Evolutionary conservation across 495 filamentous ascomycete genomes (phyloP).

Genomic region (Penicillium argentinense): DNA sequence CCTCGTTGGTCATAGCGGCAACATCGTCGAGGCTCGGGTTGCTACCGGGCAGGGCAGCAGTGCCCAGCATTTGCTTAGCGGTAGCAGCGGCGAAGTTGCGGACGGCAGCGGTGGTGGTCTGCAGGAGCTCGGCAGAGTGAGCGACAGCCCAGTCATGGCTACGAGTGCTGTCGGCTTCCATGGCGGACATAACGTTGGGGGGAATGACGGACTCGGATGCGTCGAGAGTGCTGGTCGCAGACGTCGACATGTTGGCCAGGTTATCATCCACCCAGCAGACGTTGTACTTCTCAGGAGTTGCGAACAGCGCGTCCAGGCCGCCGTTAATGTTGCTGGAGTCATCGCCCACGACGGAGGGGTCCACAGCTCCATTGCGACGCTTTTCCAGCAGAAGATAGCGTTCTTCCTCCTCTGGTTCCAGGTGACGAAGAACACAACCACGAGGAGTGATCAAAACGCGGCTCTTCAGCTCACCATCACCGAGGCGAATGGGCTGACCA

Average conservation of each 20-base stretch:
- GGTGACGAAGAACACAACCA: slow-evolving; percentile 72
- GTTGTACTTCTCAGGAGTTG: slow-evolving; percentile 44
- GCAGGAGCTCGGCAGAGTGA: slow-evolving; percentile 43
- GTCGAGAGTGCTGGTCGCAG: slow-evolving; percentile 25
- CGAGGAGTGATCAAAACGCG: slow-evolving; percentile 71
- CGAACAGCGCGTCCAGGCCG: slow-evolving; percentile 44
- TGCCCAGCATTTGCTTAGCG: slow-evolving; percentile 44
- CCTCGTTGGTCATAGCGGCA: slow-evolving; percentile 42
- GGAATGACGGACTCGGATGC: slow-evolving; percentile 27
- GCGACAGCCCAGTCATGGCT: slow-evolving; percentile 46
- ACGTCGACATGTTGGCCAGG: slow-evolving; percentile 21
- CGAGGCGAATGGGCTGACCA: slow-evolving; percentile 42
- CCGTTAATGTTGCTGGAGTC: slow-evolving; percentile 43
- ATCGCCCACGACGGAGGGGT: slow-evolving; percentile 35
- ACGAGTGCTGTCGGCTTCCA: slow-evolving; percentile 45
- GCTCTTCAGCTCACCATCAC: slow-evolving; percentile 38
- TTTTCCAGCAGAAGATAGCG: slow-evolving; percentile 74
- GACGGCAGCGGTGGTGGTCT: slow-evolving; percentile 44
- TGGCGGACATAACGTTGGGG: slow-evolving; percentile 44
- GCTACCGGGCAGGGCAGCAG: slow-evolving; percentile 30
- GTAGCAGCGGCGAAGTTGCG: slow-evolving; percentile 43
- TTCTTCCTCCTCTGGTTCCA: slow-evolving; percentile 73
- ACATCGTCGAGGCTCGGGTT: slow-evolving; percentile 42
- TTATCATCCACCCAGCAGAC: slow-evolving; percentile 44
- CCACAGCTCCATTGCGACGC: slow-evolving; percentile 40